Conservation (phyloP, 176 grass and related monocot species). For the Pontederia paniculata region DNA sequence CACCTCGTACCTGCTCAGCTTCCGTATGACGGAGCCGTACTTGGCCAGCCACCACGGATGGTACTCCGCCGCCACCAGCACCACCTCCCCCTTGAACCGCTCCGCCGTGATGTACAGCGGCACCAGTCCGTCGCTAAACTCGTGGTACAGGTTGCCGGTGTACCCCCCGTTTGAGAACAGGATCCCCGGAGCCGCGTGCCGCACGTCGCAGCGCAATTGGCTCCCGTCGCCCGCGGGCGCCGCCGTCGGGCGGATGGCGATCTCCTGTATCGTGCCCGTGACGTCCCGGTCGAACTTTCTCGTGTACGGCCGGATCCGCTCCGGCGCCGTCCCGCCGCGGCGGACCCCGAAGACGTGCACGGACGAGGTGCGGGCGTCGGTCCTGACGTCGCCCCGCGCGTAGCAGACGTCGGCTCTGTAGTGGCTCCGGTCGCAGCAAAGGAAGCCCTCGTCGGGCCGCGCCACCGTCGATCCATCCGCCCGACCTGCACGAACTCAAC, state of each 20-base stretch:
- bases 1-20: constrained; percentile 63
- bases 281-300: constrained; percentile 78
- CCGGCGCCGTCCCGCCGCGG: constrained; percentile 7
- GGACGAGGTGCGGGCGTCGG: constrained; percentile 56
- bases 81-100: constrained; percentile 77
- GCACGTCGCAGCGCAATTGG: constrained; percentile 39
- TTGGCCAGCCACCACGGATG: constrained; percentile 76
- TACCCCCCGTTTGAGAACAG: constrained; percentile 96
- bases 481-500: constrained; percentile 26
- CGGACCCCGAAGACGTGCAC: constrained; percentile 44
- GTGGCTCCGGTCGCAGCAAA: constrained; percentile 93
- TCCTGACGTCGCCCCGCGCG: constrained; percentile 72
- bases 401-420: constrained; percentile 92
- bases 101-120: constrained; percentile 84
- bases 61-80: constrained; percentile 74
- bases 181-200: constrained; percentile 56
- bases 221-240: constrained; percentile 13
- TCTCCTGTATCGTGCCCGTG: constrained; percentile 67
- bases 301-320: constrained; percentile 85
- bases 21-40: constrained; percentile 63
- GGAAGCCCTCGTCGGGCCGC: constrained; percentile 20
- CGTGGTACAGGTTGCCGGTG: constrained; percentile 99
- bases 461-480: constrained; percentile 9
- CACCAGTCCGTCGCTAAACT: constrained; percentile 95
- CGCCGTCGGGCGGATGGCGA: constrained; percentile 31